Evolutionary conservation across 257 asterid species (phyloP).

Genomic region (Cruciata laevipes): DNA sequence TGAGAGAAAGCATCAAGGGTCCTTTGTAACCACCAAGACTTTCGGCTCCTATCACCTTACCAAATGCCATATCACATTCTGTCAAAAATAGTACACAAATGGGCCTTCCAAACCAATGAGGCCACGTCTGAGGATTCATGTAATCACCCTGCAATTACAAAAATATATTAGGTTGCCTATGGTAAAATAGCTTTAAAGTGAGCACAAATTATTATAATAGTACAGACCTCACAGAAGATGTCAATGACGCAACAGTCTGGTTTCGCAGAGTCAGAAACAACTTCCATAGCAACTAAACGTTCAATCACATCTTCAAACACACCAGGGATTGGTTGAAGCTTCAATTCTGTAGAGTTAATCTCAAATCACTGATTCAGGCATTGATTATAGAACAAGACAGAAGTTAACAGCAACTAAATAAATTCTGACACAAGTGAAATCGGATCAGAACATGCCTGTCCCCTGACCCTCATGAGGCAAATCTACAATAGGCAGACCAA

Average conservation of each 20-base stretch:
- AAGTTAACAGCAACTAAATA: slow-evolving; percentile 9
- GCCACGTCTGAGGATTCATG: slow-evolving; percentile 80
- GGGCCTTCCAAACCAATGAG: slow-evolving; percentile 76
- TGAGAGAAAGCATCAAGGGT: slow-evolving; percentile 57
- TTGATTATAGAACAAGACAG: slow-evolving; percentile 12
- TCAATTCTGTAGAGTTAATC: slow-evolving; percentile 47
- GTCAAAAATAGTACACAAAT: slow-evolving; percentile 64
- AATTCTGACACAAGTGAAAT: background rate
- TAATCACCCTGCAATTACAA: slow-evolving; percentile 59
- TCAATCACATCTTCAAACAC: slow-evolving; percentile 59
- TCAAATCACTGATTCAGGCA: slow-evolving; percentile 16
- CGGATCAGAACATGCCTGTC: slow-evolving; percentile 41
- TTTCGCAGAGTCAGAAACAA: slow-evolving; percentile 35
- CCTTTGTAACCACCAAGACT: slow-evolving; percentile 71
- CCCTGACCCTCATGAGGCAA: slow-evolving; percentile 57
- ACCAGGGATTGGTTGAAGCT: slow-evolving; percentile 69
- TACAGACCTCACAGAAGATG: slow-evolving; percentile 72
- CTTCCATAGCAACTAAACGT: slow-evolving; percentile 40
- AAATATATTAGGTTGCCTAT: slow-evolving; percentile 23
- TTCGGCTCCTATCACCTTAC: slow-evolving; percentile 47
- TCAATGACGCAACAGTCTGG: slow-evolving; percentile 78
- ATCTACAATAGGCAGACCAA: slow-evolving; percentile 64
- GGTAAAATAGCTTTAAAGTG: slow-evolving; percentile 1
- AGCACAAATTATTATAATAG: slow-evolving; percentile 12
- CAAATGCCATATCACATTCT: slow-evolving; percentile 72